Base-by-base conservation (phyloP, 139 green algal genomes). In the Pseudopediastrum boryanum region DNA sequence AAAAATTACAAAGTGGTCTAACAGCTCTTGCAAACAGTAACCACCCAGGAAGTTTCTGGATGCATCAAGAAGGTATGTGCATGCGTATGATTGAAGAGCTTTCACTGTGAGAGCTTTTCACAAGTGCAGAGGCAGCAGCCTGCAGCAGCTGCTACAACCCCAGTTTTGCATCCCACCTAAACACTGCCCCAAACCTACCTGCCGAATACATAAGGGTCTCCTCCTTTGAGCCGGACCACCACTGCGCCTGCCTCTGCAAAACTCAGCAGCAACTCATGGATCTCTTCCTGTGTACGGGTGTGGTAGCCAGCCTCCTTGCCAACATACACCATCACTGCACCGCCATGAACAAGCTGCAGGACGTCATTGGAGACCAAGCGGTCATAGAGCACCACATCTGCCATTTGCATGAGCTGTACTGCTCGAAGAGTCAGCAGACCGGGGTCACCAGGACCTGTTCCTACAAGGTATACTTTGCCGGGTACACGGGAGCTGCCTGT, bases 321-420 rank as follows among this genome's bases (percentile, higher is more conserved):
- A 46, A 99, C 97, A 66, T 99, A 99, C 54, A 99, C 87, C 92
- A 98, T 96, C 25, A 89, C 81, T 8, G 95, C 94, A 13, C 68
- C 77, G 1, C 80, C 79, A 59, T 89, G 76, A 8, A 97, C 85
- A 41, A 98, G 67, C 31, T 83, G 59, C 62, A 99, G 81, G 46
- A 99, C 98, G 65, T 98, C 95, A 29, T 93, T 77, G 1, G 91
- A 95, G 21, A 98, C 92, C 9, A 98, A 86, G 31, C 92, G 90
- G 85, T 99, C 97, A 78, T 99, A 99, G 10, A 99, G 85, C 29
- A 99, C 93, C 2, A 99, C 94, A 80, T 99, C 93, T 25, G 95
- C 96, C 0, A 79, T 89, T 54, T 96, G 90, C 90, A 99, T 96
- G 25, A 99, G 86, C 75, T 92, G 90, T 7, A 93, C 86, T 9